Evolutionary conservation across 768 basidiomycete species (phyloP).

Genomic region (Russula abietina): DNA sequence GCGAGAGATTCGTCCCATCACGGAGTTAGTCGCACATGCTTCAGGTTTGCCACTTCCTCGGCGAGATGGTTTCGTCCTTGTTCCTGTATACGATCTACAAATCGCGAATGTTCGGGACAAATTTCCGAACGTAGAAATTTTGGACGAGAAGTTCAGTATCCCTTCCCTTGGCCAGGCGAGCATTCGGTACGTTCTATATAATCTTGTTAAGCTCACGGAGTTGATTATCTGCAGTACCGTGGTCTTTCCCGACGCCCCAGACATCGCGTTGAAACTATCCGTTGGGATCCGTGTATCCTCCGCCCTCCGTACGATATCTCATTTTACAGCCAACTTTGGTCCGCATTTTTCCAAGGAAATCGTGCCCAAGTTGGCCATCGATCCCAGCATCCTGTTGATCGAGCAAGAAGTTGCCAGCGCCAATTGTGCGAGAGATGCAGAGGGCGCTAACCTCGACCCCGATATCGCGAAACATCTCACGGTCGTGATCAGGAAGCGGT

Average conservation of each 20-base stretch:
- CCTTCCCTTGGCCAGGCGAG: conserved; percentile 46
- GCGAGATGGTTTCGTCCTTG: conserved; percentile 33
- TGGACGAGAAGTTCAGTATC: conserved; percentile 39
- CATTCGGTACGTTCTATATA: conserved; percentile 40
- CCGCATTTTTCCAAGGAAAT: conserved; percentile 46
- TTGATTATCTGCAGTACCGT: conserved; percentile 36
- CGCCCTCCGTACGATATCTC: conserved; percentile 51
- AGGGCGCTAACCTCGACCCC: conserved; percentile 33
- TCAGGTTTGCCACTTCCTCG: conserved; percentile 28
- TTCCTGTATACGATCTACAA: conserved; percentile 54
- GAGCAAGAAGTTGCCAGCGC: conserved; percentile 48
- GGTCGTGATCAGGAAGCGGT: conserved; percentile 43
- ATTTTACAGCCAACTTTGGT: conserved; percentile 51
- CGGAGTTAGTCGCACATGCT: conserved; percentile 32
- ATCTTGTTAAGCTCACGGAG: neutral
- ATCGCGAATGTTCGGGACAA: conserved; percentile 39
- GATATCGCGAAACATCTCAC: conserved; percentile 50
- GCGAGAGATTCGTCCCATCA: conserved; percentile 32
- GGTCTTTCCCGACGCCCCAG: conserved; percentile 40
- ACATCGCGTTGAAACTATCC: conserved; percentile 45
- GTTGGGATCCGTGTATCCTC: conserved; percentile 56
- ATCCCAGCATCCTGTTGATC: conserved; percentile 39
- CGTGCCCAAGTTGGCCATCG: conserved; percentile 43
- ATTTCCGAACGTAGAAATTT: conserved; percentile 39
- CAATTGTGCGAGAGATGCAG: conserved; percentile 32